Percentiles rank a stretch among this genome's conserved stretches.
These are phyloP conservation scores for Cochliopodium minus DNA, from an alignment of 208 protist genomes.

Conservation along the genomic window DNA sequence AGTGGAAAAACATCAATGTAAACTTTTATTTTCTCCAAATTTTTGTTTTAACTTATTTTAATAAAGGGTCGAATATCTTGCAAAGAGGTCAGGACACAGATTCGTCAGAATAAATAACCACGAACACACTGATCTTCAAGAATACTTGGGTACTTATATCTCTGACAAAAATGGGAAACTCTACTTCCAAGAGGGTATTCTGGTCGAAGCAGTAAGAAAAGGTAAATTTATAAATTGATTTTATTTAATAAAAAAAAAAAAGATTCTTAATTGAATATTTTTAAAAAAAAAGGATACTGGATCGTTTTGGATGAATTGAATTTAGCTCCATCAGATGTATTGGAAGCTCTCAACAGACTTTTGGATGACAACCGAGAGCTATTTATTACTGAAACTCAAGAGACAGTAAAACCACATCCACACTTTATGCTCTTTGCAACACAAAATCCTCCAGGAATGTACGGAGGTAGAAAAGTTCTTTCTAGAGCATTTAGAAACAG, in stretches of 20 bases:
- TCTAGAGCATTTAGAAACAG: constrained; percentile 97
- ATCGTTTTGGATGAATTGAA: constrained; percentile 99
- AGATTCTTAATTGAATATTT: constrained; percentile 11
- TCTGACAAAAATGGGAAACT: constrained; percentile 80
- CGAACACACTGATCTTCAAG: constrained; percentile 98
- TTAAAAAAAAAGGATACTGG: constrained; percentile 99
- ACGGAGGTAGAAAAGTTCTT: constrained; percentile 90
- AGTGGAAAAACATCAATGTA: constrained; percentile 96
- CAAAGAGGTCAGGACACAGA: constrained; percentile 81
- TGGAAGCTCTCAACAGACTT: constrained; percentile 98
- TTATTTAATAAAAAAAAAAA: constrained; percentile 4
- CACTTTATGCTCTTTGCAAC: constrained; percentile 99
- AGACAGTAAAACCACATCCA: constrained; percentile 87
- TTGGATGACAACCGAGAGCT: constrained; percentile 99
- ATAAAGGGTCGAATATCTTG: constrained; percentile 97
- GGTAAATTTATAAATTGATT: constrained; percentile 11
- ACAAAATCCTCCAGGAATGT: constrained; percentile 95
- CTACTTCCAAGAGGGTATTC: constrained; percentile 80
- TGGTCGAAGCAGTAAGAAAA: constrained; percentile 82
- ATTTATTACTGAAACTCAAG: constrained; percentile 94
- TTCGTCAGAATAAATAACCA: constrained; percentile 99
- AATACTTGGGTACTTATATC: constrained; percentile 96
- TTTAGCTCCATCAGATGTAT: constrained; percentile 95
- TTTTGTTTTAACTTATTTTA: too few relatives aligned
- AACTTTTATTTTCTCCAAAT: too few relatives aligned